Evolutionary conservation across 2,329 filamentous ascomycete species (phyloP).

Genomic region (Alternaria metachromatica): DNA sequence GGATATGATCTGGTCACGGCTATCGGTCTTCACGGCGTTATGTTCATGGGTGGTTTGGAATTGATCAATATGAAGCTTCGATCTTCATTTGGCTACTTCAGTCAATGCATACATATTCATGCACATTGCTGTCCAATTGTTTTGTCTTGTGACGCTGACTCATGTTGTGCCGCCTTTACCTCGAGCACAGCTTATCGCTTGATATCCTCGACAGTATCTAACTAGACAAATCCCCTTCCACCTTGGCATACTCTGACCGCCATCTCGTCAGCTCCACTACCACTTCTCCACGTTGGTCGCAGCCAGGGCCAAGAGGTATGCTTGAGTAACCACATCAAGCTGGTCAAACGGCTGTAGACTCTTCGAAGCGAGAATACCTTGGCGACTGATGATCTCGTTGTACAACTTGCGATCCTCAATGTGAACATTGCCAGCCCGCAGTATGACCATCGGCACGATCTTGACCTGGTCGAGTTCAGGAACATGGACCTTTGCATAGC

Average conservation of each 20-base stretch:
- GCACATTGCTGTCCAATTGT: neutral
- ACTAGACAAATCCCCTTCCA: neutral
- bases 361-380: neutral
- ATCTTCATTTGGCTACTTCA: slow-evolving; percentile 29
- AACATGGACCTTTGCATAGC: neutral
- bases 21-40: slow-evolving; percentile 43
- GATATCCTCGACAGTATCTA: neutral
- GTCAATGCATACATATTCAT: slow-evolving; percentile 36
- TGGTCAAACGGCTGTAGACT: neutral
- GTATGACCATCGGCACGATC: neutral
- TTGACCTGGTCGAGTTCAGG: neutral
- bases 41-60: slow-evolving; percentile 32
- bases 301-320: neutral
- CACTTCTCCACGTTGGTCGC: neutral
- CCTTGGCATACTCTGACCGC: neutral
- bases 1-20: slow-evolving; percentile 36
- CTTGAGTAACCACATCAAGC: neutral
- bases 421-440: neutral
- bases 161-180: neutral
- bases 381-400: neutral
- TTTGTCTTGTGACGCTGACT: neutral
- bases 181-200: neutral
- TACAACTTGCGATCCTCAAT: neutral
- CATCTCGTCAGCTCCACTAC: neutral
- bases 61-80: slow-evolving; percentile 32